Base-by-base conservation (phyloP, 2,329 filamentous ascomycete species). In the Parascedosporium putredinis region DNA sequence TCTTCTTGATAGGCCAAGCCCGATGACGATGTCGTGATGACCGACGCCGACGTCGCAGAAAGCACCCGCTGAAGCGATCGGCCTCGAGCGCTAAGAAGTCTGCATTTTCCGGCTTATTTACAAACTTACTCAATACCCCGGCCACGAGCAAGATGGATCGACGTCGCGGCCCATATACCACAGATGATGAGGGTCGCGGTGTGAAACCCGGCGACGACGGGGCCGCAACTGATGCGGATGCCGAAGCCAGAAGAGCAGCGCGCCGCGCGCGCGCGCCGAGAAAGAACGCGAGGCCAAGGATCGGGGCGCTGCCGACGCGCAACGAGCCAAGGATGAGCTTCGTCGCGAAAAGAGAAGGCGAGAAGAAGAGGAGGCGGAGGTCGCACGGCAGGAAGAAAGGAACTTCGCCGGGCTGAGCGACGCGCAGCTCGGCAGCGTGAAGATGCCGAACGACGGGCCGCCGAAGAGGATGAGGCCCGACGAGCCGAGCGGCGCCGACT, bases 161-260 rank as follows among this genome's bases (percentile, higher is more conserved):
- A 27, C 75, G 77, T 10, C 72, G 75, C 18, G 71, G 66, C 53
- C 76, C 73, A 8, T 70, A 70, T 48, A 66, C 69, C 22, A 75
- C 73, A 0, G 76, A 79, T 38, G 75, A 75, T 16, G 76, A 78
- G 50, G 65, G 55, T 40, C 63, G 67, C 56, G 64, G 71, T 4
- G 79, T 76, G 34, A 69, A 65, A 6, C 74, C 72, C 51, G 67
- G 63, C 36, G 77, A 79, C 34, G 73, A 74, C 24, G 66, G 62
- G 8, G 62, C 66, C 5, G 67, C 70, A 51, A 68, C 74, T 3
- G 78, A 81, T 14, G 69, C 73, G 25, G 79, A 83, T 10, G 69
- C 73, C 23, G 83, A 86, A 60, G 78, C 76, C 20, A 75, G 79
- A 45, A 75, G 74, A 42, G 79, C 78, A 25, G 79, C 80, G 51